Conservation (phyloP, 306 rosid genomes). For the Cucurbita moschata region DNA sequence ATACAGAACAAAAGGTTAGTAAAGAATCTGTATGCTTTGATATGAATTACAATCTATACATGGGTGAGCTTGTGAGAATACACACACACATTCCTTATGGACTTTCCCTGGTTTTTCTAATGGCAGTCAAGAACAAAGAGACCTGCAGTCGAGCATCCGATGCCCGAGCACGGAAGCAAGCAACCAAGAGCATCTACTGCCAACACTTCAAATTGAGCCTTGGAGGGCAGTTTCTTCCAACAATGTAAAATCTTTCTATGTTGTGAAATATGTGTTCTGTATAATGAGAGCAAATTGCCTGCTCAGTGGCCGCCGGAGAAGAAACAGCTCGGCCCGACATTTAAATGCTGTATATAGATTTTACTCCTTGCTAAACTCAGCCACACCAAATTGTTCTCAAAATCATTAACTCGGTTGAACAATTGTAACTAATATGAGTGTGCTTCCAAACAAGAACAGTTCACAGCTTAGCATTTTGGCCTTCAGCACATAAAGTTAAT, state of each 20-base stretch:
- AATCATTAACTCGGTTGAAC: not conserved
- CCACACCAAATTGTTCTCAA: not conserved
- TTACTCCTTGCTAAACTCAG: not conserved
- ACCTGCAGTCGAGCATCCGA: slow-evolving; percentile 3
- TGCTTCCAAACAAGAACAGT: not conserved
- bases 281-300: not conserved
- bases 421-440: not conserved
- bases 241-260: not conserved
- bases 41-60: not conserved
- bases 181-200: slow-evolving; percentile 9
- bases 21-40: not conserved
- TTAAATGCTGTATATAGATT: slow-evolving; percentile 1
- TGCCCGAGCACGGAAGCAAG: slow-evolving; percentile 5
- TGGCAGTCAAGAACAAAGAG: slow-evolving; percentile 11
- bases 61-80: not conserved
- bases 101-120: not conserved
- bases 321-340: not conserved
- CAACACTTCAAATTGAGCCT: not conserved
- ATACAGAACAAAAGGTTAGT: slow-evolving; percentile 35
- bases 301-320: not conserved
- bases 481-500: not conserved
- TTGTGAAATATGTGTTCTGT: slow-evolving; percentile 1
- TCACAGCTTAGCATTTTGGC: not conserved
- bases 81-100: not conserved
- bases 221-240: not conserved